phyloP scores from a whole-genome alignment of 2,329 filamentous ascomycete genomes.

The Hypoxylon sp. region DNA sequence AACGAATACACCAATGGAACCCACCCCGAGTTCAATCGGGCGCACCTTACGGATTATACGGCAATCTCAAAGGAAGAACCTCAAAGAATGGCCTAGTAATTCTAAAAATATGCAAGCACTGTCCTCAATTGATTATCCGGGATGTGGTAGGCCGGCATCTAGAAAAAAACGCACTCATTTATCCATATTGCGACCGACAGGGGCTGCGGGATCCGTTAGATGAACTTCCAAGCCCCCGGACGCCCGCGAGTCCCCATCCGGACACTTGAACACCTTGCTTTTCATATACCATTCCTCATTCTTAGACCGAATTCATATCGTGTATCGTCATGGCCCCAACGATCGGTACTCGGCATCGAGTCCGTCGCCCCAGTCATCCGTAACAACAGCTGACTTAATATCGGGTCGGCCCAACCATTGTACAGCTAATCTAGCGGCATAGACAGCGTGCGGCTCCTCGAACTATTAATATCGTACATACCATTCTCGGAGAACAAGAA shows the following conservation, averaged over 20 bases:
- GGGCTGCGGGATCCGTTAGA: conserved; percentile 14
- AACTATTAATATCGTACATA: conserved; percentile 29
- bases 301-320: neutral
- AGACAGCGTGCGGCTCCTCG: conserved; percentile 23
- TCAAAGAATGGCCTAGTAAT: neutral
- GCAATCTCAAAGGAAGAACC: conserved; percentile 1
- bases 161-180: conserved; percentile 30
- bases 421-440: conserved; percentile 16
- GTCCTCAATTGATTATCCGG: conserved; percentile 27
- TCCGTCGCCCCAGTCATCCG: conserved; percentile 18
- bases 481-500: neutral
- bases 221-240: conserved; percentile 19
- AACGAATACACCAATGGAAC: conserved; percentile 6
- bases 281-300: conserved; percentile 8
- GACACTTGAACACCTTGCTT: conserved; percentile 11
- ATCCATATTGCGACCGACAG: conserved; percentile 36
- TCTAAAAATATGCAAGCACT: conserved; percentile 28
- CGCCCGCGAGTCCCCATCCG: conserved; percentile 19
- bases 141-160: conserved; percentile 26
- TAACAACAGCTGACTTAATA: conserved; percentile 15
- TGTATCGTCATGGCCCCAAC: conserved; percentile 1
- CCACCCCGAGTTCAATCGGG: conserved; percentile 3
- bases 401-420: conserved; percentile 11
- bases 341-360: conserved; percentile 26
- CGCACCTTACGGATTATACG: neutral